Evolutionary conservation across 176 grass and related monocot species (phyloP).

Genomic region (Carex myosuroides): DNA sequence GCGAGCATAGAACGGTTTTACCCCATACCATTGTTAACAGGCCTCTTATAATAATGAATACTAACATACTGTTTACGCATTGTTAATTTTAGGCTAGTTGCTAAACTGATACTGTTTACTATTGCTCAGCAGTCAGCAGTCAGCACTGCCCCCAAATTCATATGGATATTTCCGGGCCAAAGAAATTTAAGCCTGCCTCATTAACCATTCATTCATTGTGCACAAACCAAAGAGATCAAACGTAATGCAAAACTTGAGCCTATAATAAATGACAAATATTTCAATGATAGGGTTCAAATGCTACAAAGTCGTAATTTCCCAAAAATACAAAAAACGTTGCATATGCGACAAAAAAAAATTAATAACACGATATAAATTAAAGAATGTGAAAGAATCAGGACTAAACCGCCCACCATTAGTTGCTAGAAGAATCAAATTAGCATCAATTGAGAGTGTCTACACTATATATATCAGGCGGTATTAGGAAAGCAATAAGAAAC

Average conservation of each 20-base stretch:
- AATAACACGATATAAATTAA: constrained; percentile 10
- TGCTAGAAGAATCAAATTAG: background rate
- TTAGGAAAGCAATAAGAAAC: constrained; percentile 6
- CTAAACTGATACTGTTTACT: too few species aligned
- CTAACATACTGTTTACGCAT: too few species aligned
- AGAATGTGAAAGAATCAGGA: constrained; percentile 16
- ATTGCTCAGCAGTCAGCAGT: too few species aligned
- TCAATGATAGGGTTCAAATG: background rate
- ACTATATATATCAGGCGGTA: constrained; percentile 4
- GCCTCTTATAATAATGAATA: too few species aligned
- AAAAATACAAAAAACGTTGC: background rate
- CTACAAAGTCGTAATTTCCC: background rate
- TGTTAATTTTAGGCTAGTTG: too few species aligned
- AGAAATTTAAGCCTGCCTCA: background rate
- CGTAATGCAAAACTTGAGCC: background rate
- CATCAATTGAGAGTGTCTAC: background rate
- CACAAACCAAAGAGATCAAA: background rate
- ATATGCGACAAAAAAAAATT: background rate
- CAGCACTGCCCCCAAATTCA: too few species aligned
- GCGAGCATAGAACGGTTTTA: too few species aligned
- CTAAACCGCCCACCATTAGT: background rate
- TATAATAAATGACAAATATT: background rate
- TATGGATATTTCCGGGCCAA: too few species aligned
- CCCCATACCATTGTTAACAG: too few species aligned
- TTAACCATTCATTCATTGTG: background rate